Conservation (phyloP, 805 yeast genomes). For the Saturnispora quitensis region DNA sequence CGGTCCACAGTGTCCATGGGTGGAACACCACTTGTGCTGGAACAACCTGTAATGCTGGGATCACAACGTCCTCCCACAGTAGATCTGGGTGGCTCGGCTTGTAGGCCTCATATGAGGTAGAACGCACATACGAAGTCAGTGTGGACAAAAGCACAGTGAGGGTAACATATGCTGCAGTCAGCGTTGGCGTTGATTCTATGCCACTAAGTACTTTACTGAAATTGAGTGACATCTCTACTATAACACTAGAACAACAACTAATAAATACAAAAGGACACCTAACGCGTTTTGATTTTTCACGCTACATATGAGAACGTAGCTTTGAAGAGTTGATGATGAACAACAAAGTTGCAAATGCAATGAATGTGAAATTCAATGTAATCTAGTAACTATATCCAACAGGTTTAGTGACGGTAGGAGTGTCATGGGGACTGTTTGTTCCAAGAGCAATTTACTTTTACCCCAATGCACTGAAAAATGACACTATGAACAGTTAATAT, state of each 20-base stretch:
- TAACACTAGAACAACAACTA: neutral
- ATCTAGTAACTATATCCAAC: neutral
- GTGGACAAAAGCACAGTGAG: constrained; percentile 33
- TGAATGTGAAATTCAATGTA: too few species aligned
- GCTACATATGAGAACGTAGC: neutral
- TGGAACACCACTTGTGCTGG: constrained; percentile 45
- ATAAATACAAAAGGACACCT: neutral
- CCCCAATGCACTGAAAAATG: too few species aligned
- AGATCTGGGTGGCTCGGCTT: constrained; percentile 17
- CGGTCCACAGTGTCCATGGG: constrained; percentile 58
- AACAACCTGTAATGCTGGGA: constrained; percentile 51
- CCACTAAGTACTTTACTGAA: neutral
- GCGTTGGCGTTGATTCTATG: constrained; percentile 4
- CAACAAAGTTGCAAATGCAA: too few species aligned
- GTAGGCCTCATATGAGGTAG: constrained; percentile 25
- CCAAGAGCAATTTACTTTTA: too few species aligned
- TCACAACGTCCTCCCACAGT: constrained; percentile 34
- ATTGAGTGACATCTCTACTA: neutral
- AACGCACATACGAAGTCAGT: constrained; percentile 34
- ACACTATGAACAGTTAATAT: too few species aligned
- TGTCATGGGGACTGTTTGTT: too few species aligned
- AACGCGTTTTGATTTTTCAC: neutral
- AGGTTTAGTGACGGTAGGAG: too few species aligned
- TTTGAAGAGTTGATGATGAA: neutral
- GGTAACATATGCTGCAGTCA: constrained; percentile 35